Percentiles rank a stretch among this genome's conserved stretches.
Evolutionary conservation across 2,329 filamentous ascomycete species (phyloP).

Genomic region (Stagonosporopsis tanaceti): DNA sequence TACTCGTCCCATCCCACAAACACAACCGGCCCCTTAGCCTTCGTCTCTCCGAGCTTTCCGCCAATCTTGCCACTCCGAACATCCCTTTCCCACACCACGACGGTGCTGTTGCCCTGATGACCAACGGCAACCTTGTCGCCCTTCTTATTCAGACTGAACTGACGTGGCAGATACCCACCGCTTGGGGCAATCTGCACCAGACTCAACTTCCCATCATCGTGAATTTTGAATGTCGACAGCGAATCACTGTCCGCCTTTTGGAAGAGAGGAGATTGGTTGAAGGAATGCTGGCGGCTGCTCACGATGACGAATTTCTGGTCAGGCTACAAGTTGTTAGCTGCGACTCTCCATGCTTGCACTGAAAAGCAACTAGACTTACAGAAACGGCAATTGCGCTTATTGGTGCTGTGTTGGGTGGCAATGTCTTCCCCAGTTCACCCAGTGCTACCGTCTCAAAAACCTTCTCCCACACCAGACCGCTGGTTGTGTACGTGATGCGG

Average conservation of each 20-base stretch:
- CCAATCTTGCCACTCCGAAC: conserved; percentile 63
- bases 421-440: conserved; percentile 8
- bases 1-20: conserved; percentile 25
- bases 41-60: conserved; percentile 7
- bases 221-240: conserved; percentile 58
- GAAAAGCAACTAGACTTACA: conserved; percentile 6
- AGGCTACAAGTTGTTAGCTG: conserved; percentile 1
- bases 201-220: conserved; percentile 59
- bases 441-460: conserved; percentile 3
- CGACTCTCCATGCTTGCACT: neutral
- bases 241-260: conserved; percentile 58
- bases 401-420: conserved; percentile 19
- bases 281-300: conserved; percentile 69
- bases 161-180: conserved; percentile 70
- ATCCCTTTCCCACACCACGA: conserved; percentile 69
- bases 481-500: conserved; percentile 4
- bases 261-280: conserved; percentile 53
- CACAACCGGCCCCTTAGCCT: conserved; percentile 18
- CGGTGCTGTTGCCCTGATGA: conserved; percentile 66
- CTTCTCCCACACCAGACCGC: conserved; percentile 18
- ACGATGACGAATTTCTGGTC: conserved; percentile 68
- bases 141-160: conserved; percentile 70
- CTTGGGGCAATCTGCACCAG: conserved; percentile 66
- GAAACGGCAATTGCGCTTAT: conserved; percentile 26
- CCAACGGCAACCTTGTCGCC: conserved; percentile 71